These are phyloP conservation scores for Trichoderma polysporum DNA, from an alignment of 2,329 filamentous ascomycete species.

Conservation along the genomic window DNA sequence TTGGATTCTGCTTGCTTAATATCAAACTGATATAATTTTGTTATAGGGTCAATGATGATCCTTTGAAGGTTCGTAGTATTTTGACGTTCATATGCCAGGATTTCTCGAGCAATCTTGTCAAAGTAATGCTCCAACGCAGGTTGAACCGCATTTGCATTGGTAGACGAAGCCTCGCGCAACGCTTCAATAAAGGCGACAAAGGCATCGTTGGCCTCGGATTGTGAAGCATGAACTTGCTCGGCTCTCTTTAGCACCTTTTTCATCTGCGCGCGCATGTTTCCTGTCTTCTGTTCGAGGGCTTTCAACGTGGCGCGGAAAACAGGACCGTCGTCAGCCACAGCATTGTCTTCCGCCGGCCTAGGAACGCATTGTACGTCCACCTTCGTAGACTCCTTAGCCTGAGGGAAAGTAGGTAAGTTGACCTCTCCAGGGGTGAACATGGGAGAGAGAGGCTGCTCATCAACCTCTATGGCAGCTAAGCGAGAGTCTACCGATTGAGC, in stretches of 20 bases:
- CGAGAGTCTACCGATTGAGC: slow-evolving; percentile 83
- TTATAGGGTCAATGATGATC: slow-evolving; percentile 91
- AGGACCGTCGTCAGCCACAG: slow-evolving; percentile 85
- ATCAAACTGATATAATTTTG: slow-evolving; percentile 87
- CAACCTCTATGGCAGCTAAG: slow-evolving; percentile 61
- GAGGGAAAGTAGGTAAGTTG: slow-evolving; percentile 29
- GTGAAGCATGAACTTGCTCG: slow-evolving; percentile 80
- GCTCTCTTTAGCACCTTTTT: slow-evolving; percentile 94
- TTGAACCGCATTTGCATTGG: slow-evolving; percentile 94
- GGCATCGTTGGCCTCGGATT: slow-evolving; percentile 81
- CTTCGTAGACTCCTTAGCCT: slow-evolving; percentile 60
- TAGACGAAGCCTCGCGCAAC: slow-evolving; percentile 80
- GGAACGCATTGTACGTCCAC: slow-evolving; percentile 80
- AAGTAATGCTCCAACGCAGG: slow-evolving; percentile 98
- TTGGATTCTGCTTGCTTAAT: slow-evolving; percentile 98
- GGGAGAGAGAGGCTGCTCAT: slow-evolving; percentile 59
- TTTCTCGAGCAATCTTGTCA: slow-evolving; percentile 91
- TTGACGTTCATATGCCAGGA: slow-evolving; percentile 79
- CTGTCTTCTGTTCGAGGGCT: slow-evolving; percentile 91
- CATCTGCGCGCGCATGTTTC: slow-evolving; percentile 89
- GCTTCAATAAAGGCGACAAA: slow-evolving; percentile 81
- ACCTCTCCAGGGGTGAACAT: slow-evolving; percentile 41
- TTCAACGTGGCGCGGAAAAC: slow-evolving; percentile 97
- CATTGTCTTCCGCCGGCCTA: slow-evolving; percentile 80
- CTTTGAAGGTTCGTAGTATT: slow-evolving; percentile 84